Percentiles rank a stretch among this genome's conserved stretches.
Conservation (phyloP, 108 stramenopile species). For the Skeletonema grethae region DNA sequence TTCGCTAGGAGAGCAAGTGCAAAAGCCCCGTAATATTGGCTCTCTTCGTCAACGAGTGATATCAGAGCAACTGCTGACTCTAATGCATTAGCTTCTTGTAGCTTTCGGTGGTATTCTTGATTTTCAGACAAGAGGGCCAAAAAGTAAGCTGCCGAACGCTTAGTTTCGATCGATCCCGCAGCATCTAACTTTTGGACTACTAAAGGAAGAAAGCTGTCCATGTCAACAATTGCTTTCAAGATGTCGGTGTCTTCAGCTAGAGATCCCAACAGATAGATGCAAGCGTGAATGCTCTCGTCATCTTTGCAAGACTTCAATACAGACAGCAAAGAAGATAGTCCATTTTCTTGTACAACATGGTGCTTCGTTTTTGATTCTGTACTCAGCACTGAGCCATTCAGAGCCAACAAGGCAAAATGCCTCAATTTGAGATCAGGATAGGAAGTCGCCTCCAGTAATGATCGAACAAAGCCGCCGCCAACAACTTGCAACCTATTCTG, state of each 20-base stretch:
- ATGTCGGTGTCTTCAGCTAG: slow-evolving; percentile 70
- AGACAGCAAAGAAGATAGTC: slow-evolving; percentile 56
- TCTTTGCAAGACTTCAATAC: slow-evolving; percentile 52
- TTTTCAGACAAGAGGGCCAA: slow-evolving; percentile 66
- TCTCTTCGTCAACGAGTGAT: slow-evolving; percentile 77
- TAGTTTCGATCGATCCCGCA: slow-evolving; percentile 70
- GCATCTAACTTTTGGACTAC: slow-evolving; percentile 45
- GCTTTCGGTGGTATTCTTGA: slow-evolving; percentile 64
- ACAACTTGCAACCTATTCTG: slow-evolving; percentile 60
- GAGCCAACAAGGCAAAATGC: slow-evolving; percentile 64
- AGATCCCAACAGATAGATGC: slow-evolving; percentile 69
- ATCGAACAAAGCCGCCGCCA: slow-evolving; percentile 66
- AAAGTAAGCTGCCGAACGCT: slow-evolving; percentile 75
- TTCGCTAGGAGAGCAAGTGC: slow-evolving; percentile 73
- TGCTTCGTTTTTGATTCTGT: slow-evolving; percentile 51
- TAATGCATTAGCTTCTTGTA: slow-evolving; percentile 56
- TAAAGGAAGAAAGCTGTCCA: slow-evolving; percentile 45
- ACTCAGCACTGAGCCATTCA: slow-evolving; percentile 70
- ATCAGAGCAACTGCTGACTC: slow-evolving; percentile 65
- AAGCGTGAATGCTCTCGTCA: slow-evolving; percentile 57
- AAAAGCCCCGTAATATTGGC: slow-evolving; percentile 82
- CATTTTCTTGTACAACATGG: slow-evolving; percentile 59
- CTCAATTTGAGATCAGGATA: slow-evolving; percentile 77
- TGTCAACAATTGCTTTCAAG: slow-evolving; percentile 55
- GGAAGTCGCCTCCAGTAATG: slow-evolving; percentile 68